These are phyloP conservation scores for Pythium sukuiense DNA, from an alignment of 352 stramenopile genomes.

Conservation along the genomic window DNA sequence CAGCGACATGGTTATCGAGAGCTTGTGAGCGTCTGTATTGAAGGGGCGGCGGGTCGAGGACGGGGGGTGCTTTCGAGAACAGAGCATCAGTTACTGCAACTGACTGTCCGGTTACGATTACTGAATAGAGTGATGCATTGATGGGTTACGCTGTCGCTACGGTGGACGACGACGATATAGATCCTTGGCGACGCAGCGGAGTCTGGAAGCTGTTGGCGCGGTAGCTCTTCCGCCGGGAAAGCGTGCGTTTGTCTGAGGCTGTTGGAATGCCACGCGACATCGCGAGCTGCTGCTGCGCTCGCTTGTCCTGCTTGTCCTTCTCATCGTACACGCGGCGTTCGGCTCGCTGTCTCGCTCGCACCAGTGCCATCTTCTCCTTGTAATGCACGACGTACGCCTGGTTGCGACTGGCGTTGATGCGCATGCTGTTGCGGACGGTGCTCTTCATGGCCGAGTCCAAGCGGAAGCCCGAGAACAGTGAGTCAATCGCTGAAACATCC, in stretches of 20 bases:
- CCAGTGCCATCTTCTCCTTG: slow-evolving; percentile 54
- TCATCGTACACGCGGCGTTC: slow-evolving; percentile 71
- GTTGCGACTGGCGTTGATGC: slow-evolving; percentile 70
- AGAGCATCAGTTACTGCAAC: not conserved
- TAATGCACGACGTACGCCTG: slow-evolving; percentile 72
- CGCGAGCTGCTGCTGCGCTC: slow-evolving; percentile 47
- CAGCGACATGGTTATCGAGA: slow-evolving; percentile 37
- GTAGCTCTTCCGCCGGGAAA: slow-evolving; percentile 48
- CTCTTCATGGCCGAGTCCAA: slow-evolving; percentile 77
- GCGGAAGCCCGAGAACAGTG: slow-evolving; percentile 63
- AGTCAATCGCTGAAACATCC: slow-evolving; percentile 46
- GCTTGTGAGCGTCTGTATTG: not conserved
- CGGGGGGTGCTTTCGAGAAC: not conserved
- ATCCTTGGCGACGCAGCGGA: slow-evolving; percentile 35
- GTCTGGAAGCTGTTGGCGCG: slow-evolving; percentile 49
- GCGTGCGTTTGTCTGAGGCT: slow-evolving; percentile 41
- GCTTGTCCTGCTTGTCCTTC: slow-evolving; percentile 61
- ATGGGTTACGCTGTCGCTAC: not conserved
- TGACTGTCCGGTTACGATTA: not conserved
- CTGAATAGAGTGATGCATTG: not conserved
- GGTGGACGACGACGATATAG: slow-evolving; percentile 12
- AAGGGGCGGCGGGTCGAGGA: not conserved
- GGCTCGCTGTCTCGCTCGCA: slow-evolving; percentile 49
- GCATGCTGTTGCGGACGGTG: slow-evolving; percentile 73
- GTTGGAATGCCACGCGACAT: slow-evolving; percentile 17